Conservation (phyloP, 352 stramenopile species). For the Phytophthora aleatoria region DNA sequence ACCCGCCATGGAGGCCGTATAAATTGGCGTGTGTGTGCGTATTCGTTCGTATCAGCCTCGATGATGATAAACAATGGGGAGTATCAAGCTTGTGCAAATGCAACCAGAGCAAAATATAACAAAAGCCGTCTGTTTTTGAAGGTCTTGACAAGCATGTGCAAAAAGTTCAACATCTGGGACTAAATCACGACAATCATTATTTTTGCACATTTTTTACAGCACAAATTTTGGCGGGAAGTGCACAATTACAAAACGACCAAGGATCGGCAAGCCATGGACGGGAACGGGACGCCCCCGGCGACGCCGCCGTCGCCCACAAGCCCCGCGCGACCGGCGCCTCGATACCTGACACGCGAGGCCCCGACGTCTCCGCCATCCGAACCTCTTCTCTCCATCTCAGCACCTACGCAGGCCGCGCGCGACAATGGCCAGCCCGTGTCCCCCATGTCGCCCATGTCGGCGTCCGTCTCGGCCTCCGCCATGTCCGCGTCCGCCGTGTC, state of each 20-base stretch:
- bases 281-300: constrained; percentile 47
- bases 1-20: constrained; percentile 40
- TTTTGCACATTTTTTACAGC: too few species aligned
- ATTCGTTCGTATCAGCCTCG: constrained; percentile 22
- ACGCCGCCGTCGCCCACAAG: constrained; percentile 66
- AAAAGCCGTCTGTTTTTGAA: not conserved
- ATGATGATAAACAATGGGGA: constrained; percentile 28
- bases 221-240: constrained; percentile 28
- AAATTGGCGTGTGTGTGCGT: constrained; percentile 25
- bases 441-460: constrained; percentile 59
- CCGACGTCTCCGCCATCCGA: constrained; percentile 17
- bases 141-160: not conserved
- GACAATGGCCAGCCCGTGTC: constrained; percentile 25
- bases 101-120: not conserved
- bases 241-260: not conserved
- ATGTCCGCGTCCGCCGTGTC: constrained; percentile 83
- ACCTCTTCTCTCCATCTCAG: constrained; percentile 16
- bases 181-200: too few species aligned
- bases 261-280: constrained; percentile 25
- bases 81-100: constrained; percentile 19
- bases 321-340: constrained; percentile 41
- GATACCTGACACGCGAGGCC: constrained; percentile 49
- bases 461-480: constrained; percentile 64
- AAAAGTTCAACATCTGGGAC: not conserved
- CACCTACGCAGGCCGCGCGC: constrained; percentile 4